These are phyloP conservation scores for Vigna mungo DNA, from an alignment of 306 rosid genomes.

Conservation along the genomic window DNA sequence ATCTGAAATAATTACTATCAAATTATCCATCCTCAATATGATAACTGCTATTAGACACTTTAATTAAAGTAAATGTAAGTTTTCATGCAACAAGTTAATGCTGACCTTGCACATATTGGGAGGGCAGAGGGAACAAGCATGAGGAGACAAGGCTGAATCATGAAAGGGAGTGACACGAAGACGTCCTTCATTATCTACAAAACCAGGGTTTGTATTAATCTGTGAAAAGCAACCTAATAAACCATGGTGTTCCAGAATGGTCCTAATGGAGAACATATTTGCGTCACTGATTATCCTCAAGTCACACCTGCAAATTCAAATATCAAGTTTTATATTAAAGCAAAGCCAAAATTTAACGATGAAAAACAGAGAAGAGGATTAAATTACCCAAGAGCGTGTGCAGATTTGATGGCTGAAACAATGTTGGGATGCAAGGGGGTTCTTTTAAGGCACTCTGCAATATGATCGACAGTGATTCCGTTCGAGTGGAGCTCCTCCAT, in stretches of 20 bases:
- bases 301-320: slow-evolving; percentile 61
- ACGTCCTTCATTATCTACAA: slow-evolving; percentile 60
- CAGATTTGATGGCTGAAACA: slow-evolving; percentile 70
- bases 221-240: slow-evolving; percentile 69
- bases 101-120: slow-evolving; percentile 83
- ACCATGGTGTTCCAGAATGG: slow-evolving; percentile 70
- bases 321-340: background rate
- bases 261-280: slow-evolving; percentile 64
- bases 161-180: slow-evolving; percentile 68
- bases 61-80: background rate
- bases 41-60: no score
- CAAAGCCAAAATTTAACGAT: background rate
- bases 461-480: slow-evolving; percentile 55
- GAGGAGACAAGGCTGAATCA: slow-evolving; percentile 60
- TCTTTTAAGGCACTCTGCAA: slow-evolving; percentile 62
- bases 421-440: slow-evolving; percentile 61
- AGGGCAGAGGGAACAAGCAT: slow-evolving; percentile 71
- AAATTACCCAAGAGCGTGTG: slow-evolving; percentile 63
- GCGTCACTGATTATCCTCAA: slow-evolving; percentile 83
- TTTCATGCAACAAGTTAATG: background rate
- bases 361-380: background rate
- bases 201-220: slow-evolving; percentile 63
- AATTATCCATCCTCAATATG: no score
- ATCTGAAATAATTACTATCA: no score
- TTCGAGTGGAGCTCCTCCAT: slow-evolving; percentile 71